These are phyloP conservation scores for Blastobotrys petasosporus DNA, from an alignment of 1,139 yeast species.

Conservation along the genomic window DNA sequence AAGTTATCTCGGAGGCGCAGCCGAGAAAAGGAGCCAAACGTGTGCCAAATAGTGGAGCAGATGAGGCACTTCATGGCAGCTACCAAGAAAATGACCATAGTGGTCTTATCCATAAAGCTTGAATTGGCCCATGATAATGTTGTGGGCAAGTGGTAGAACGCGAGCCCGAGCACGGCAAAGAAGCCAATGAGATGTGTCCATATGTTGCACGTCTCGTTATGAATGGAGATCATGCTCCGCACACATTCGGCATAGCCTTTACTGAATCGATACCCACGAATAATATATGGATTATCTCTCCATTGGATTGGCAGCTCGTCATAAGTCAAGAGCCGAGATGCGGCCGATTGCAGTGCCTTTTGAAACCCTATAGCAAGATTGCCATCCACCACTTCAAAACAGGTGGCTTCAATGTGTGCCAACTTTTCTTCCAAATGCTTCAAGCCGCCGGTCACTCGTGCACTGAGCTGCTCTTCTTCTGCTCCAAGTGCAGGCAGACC, in stretches of 20 bases:
- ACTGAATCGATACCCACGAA: slow-evolving; percentile 80
- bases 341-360: slow-evolving; percentile 42
- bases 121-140: slow-evolving; percentile 38
- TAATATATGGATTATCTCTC: slow-evolving; percentile 86
- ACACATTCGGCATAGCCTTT: slow-evolving; percentile 56
- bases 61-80: slow-evolving; percentile 73
- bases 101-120: slow-evolving; percentile 44
- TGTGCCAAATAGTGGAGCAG: slow-evolving; percentile 86
- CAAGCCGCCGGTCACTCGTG: slow-evolving; percentile 24
- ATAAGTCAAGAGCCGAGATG: slow-evolving; percentile 58
- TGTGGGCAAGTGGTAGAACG: slow-evolving; percentile 56
- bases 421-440: slow-evolving; percentile 31
- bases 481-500: slow-evolving; percentile 15
- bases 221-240: slow-evolving; percentile 54
- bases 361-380: slow-evolving; percentile 27
- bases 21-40: slow-evolving; percentile 74
- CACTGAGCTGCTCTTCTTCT: slow-evolving; percentile 1
- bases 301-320: slow-evolving; percentile 88
- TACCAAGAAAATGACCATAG: slow-evolving; percentile 56
- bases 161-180: slow-evolving; percentile 49
- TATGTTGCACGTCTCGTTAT: slow-evolving; percentile 87
- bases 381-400: slow-evolving; percentile 16
- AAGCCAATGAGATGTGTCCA: slow-evolving; percentile 88
- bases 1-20: slow-evolving; percentile 59
- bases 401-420: slow-evolving; percentile 29